Conservation (phyloP, 257 asterid genomes). For the Fraxinus excelsior region DNA sequence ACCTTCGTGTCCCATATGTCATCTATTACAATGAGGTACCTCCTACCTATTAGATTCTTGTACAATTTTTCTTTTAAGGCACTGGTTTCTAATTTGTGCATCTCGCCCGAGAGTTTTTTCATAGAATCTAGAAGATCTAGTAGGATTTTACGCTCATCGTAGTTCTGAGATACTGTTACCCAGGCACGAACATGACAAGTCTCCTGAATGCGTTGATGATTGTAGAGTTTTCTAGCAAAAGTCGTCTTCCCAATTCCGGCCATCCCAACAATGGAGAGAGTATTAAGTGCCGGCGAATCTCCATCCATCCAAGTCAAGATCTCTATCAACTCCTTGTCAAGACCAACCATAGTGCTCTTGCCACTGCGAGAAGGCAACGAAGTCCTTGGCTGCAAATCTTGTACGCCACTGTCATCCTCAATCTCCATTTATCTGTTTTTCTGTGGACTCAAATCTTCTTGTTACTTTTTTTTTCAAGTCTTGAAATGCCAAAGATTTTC, state of each 20-base stretch:
- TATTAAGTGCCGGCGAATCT: rapidly evolving
- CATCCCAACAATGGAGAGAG: constrained; percentile 13
- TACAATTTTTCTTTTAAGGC: neutral
- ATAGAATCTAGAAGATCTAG: constrained; percentile 15
- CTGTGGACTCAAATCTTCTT: neutral
- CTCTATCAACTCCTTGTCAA: neutral
- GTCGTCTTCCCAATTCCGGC: constrained; percentile 31
- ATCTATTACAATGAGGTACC: constrained; percentile 29
- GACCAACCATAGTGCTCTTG: neutral
- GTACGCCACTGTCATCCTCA: neutral
- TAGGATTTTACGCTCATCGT: neutral
- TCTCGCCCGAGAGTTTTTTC: neutral
- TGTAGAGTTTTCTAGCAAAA: constrained; percentile 14
- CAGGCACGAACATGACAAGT: constrained; percentile 21
- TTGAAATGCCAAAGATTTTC: neutral
- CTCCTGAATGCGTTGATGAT: neutral
- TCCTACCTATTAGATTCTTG: neutral
- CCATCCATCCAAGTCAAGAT: neutral
- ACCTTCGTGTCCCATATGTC: constrained; percentile 22
- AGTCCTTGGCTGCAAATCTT: neutral
- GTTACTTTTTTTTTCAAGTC: neutral
- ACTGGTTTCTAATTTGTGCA: neutral
- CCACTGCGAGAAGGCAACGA: neutral
- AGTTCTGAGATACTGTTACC: constrained; percentile 10
- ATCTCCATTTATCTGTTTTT: neutral